Evolutionary conservation across 345 rosid genomes (phyloP), one percentile per base, ranked within the genome.

Genomic region (Dimocarpus longan): DNA sequence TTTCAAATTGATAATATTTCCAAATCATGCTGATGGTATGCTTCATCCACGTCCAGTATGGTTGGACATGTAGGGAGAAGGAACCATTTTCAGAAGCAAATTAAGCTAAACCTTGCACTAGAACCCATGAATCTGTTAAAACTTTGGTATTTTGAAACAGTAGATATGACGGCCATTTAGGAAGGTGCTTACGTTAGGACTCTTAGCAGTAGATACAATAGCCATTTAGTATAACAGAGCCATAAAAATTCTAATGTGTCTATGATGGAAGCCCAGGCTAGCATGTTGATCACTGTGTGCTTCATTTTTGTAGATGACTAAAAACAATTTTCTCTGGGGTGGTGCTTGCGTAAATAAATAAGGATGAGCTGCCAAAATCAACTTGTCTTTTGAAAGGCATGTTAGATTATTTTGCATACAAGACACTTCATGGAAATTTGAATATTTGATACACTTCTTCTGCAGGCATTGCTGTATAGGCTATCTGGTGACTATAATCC

Each of bases 401-500:
- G 21, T 32, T 37, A 73, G 76, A 68, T 56, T 71, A 68, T 71
- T 79, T 77, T 79, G 37, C 59, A 68, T 12, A 10, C 68, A 32
- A 22, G 68, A 64, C 62, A 22, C 44, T 68, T 54, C 65, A 59
- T 62, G 28, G 65, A 62, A 42, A 46, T 40, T 37, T 69, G 74
- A 85, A 75, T 62, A 66, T 68, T 16, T 75, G 76, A 59, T 72
- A 44, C 80, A 69, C 71, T 67, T 67, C 73, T 80, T 70, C 78
- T 74, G 88, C 90, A 96, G 99, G 99, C 99, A 57, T 86, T 96
- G 82, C 82, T 96, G 74, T 96, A 96, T 79, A 88, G 98, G 88
- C 81, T 94, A 74, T 94, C 98, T 59, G 99, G 99, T 80, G 98
- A 96, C 78, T 94, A 94, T 74, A 94, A 96, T 84, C 99, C 97